A percentile compares a stretch with the other conserved stretches of the same genome.
phyloP scores from a whole-genome alignment of 192 early-diverging fungal genomes.

The Umbelopsis vinacea region DNA sequence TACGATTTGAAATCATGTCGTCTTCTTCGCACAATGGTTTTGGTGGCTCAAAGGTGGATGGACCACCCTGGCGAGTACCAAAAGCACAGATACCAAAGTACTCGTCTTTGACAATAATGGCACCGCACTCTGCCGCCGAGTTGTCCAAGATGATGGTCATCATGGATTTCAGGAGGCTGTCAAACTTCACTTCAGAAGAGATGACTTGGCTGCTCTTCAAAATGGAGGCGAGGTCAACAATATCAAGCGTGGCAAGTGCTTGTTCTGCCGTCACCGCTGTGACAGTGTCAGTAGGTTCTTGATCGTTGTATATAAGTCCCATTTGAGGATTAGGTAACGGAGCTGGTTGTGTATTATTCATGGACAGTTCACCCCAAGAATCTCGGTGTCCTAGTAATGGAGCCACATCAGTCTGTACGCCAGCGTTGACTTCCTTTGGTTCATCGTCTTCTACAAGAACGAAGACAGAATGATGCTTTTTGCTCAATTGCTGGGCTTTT shows the following conservation, averaged over 20 bases:
- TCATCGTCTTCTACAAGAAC: slow-evolving; percentile 29
- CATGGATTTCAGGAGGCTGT: slow-evolving; percentile 40
- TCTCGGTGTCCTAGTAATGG: slow-evolving; percentile 28
- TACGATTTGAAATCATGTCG: slow-evolving; percentile 34
- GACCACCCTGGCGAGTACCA: slow-evolving; percentile 34
- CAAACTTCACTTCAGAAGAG: slow-evolving; percentile 43
- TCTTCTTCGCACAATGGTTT: slow-evolving; percentile 34
- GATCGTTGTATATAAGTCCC: slow-evolving; percentile 22
- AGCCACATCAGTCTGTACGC: slow-evolving; percentile 36
- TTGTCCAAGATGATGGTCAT: slow-evolving; percentile 44
- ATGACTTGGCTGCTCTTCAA: slow-evolving; percentile 43
- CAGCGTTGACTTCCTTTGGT: slow-evolving; percentile 21
- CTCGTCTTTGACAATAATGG: slow-evolving; percentile 43
- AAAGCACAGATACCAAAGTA: slow-evolving; percentile 37
- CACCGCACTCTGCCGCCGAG: slow-evolving; percentile 39
- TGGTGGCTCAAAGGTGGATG: slow-evolving; percentile 40
- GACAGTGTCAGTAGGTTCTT: slow-evolving; percentile 23
- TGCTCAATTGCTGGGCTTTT: slow-evolving; percentile 30
- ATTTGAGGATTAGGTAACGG: not conserved
- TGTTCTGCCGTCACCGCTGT: slow-evolving; percentile 36
- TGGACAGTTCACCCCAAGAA: slow-evolving; percentile 29
- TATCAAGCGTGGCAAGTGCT: slow-evolving; percentile 35
- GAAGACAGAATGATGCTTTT: slow-evolving; percentile 21
- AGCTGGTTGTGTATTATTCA: slow-evolving; percentile 5
- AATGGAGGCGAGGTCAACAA: slow-evolving; percentile 42